Percentiles rank a stretch among this genome's conserved stretches.
Evolutionary conservation across 108 stramenopile genomes (phyloP).

Genomic region (Pseudonitzschia multiseries): DNA sequence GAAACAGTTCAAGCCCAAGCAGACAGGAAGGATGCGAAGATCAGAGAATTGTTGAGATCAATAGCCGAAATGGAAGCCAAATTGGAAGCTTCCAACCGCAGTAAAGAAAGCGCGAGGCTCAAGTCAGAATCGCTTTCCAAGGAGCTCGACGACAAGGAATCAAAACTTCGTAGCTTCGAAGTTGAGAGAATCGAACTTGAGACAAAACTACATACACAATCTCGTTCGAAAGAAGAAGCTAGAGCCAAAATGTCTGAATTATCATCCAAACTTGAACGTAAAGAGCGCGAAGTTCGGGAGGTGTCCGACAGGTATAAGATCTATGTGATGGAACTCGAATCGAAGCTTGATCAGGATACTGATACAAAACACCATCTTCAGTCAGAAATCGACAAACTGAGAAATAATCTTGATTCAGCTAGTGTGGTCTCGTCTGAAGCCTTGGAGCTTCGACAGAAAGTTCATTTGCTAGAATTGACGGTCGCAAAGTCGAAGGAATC

Average conservation of each 20-base stretch:
- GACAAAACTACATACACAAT: conserved; percentile 34
- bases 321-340: conserved; percentile 42
- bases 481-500: conserved; percentile 34
- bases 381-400: conserved; percentile 37
- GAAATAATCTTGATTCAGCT: conserved; percentile 24
- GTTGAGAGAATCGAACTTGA: conserved; percentile 44
- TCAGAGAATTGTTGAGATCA: conserved; percentile 26
- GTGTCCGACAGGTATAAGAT: conserved; percentile 43
- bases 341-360: conserved; percentile 40
- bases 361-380: conserved; percentile 37
- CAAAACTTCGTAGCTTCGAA: conserved; percentile 27
- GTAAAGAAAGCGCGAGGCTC: conserved; percentile 29
- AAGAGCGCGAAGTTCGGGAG: conserved; percentile 44
- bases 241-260: conserved; percentile 37
- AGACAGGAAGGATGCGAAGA: conserved; percentile 30
- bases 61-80: conserved; percentile 32
- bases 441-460: conserved; percentile 31
- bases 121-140: conserved; percentile 32
- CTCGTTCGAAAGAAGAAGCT: conserved; percentile 33
- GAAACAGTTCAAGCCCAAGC: conserved; percentile 29
- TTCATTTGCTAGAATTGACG: conserved; percentile 27
- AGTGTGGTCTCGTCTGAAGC: conserved; percentile 34
- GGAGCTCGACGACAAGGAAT: conserved; percentile 44
- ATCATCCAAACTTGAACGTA: conserved; percentile 41
- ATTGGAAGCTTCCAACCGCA: conserved; percentile 32